A percentile compares a stretch with the other conserved stretches of the same genome.
Conservation (phyloP, 768 basidiomycete species). For the Cubamyces sp. region DNA sequence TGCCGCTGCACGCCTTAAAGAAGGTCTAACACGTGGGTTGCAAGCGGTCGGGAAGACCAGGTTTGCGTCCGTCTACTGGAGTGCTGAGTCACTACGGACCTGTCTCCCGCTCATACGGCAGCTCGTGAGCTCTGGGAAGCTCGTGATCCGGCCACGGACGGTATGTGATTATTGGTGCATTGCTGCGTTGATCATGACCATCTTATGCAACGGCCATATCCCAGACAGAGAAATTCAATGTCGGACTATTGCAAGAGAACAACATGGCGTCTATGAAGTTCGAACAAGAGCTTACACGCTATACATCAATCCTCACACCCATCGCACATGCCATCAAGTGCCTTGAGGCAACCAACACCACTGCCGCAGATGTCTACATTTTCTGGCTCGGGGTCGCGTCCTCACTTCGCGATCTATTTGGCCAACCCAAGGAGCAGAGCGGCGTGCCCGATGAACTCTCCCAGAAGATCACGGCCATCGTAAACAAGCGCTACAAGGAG, state of each 20-base stretch:
- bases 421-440: background rate
- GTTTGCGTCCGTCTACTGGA: no score
- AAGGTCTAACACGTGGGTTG: background rate
- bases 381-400: slow-evolving; percentile 6
- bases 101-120: background rate
- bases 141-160: background rate
- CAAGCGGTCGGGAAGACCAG: no score
- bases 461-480: background rate
- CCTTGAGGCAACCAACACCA: slow-evolving; percentile 11
- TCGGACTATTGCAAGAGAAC: slow-evolving; percentile 1
- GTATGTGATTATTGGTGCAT: background rate
- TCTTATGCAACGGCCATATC: background rate
- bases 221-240: background rate
- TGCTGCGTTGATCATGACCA: background rate
- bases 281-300: background rate
- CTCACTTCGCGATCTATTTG: background rate
- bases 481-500: slow-evolving; percentile 7
- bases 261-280: slow-evolving; percentile 5
- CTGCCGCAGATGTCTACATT: slow-evolving; percentile 7
- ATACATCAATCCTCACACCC: background rate
- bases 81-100: no score
- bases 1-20: background rate
- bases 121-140: background rate
- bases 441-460: background rate
- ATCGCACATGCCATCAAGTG: slow-evolving; percentile 10